Evolutionary conservation across 1,284 basidiomycete genomes (phyloP).

Genomic region (Moesziomyces antarcticus): DNA sequence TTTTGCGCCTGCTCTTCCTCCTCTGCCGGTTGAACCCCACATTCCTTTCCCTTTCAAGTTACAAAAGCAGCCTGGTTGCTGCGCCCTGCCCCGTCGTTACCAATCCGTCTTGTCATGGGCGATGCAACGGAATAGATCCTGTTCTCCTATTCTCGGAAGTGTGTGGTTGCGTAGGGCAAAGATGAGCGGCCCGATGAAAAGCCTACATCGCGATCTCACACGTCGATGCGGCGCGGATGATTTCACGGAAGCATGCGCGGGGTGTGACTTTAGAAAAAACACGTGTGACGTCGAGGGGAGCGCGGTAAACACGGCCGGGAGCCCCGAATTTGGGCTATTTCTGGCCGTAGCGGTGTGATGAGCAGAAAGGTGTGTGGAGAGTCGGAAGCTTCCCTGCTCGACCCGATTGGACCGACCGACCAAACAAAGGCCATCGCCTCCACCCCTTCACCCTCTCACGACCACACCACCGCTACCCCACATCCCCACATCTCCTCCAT

Average conservation of each 20-base stretch:
- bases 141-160: not conserved
- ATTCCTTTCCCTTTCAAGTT: not conserved
- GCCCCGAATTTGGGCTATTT: slow-evolving; percentile 1
- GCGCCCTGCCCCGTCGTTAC: not conserved
- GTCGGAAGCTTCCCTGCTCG: not conserved
- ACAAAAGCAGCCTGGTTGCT: not conserved
- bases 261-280: slow-evolving; percentile 14
- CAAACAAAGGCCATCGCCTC: not conserved
- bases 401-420: not conserved
- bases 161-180: not conserved
- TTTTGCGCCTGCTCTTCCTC: slow-evolving; percentile 5
- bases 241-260: not conserved
- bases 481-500: slow-evolving; percentile 6
- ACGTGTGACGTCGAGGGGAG: slow-evolving; percentile 14
- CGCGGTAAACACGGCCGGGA: slow-evolving; percentile 28
- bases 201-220: not conserved
- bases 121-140: no score
- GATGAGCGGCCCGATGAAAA: not conserved
- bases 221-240: not conserved
- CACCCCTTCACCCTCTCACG: not conserved
- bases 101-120: no score
- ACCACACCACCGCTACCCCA: not conserved
- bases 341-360: not conserved
- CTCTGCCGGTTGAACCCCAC: slow-evolving; percentile 2
- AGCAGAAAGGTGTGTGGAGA: not conserved